Percentiles rank a stretch among this genome's conserved stretches.
These are phyloP conservation scores for Leccinum angustisporum DNA, from an alignment of 1,284 basidiomycete species.

Conservation along the genomic window DNA sequence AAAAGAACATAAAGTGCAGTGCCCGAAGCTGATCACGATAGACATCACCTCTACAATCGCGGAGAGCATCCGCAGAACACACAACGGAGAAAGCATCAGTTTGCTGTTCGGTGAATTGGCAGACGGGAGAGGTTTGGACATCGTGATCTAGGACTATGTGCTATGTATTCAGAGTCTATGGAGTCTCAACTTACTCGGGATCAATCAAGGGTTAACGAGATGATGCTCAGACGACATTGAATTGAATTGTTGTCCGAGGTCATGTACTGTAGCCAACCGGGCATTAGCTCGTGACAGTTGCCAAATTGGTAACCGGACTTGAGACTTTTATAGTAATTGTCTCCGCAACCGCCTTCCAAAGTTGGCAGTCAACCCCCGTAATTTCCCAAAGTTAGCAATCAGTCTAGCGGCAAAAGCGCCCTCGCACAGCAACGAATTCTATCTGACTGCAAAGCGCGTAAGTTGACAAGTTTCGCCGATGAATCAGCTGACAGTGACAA, in stretches of 20 bases:
- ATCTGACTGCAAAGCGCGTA: neutral
- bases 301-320: no score
- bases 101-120: conserved; percentile 80
- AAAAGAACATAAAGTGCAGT: conserved; percentile 50
- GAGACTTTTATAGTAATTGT: no score
- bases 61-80: conserved; percentile 94
- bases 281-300: no score
- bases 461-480: neutral
- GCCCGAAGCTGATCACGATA: conserved; percentile 70
- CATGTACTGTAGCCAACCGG: no score
- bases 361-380: no score
- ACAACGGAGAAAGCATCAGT: conserved; percentile 93
- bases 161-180: neutral
- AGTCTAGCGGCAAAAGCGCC: no score
- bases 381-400: no score
- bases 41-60: conserved; percentile 92
- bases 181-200: neutral
- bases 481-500: neutral
- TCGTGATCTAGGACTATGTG: conserved; percentile 27
- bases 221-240: neutral
- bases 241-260: no score
- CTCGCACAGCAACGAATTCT: no score
- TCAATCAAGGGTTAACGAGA: neutral
- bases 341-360: no score
- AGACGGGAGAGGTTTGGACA: conserved; percentile 45